Evolutionary conservation across 805 yeast genomes (phyloP).

Genomic region (Yamadazyma sp.): DNA sequence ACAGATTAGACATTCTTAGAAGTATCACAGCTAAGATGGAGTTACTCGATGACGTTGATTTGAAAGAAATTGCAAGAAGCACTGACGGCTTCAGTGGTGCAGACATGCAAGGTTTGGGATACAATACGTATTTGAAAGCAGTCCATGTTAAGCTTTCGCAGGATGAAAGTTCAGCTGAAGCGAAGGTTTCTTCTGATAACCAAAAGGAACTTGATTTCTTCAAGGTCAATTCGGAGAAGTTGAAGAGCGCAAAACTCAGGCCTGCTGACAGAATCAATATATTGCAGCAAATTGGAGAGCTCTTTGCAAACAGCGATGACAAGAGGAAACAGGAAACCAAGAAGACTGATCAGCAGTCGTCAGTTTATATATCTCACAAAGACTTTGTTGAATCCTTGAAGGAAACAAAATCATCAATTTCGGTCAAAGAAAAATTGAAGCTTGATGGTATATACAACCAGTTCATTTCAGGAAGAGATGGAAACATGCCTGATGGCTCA

Average conservation of each 20-base stretch:
- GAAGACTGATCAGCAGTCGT: conserved; percentile 8
- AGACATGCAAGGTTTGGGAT: conserved; percentile 87
- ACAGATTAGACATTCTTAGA: conserved; percentile 69
- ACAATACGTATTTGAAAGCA: conserved; percentile 87
- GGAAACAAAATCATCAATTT: conserved; percentile 90
- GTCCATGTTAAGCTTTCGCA: conserved; percentile 67
- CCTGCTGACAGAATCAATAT: conserved; percentile 43
- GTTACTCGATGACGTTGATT: conserved; percentile 48
- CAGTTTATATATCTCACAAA: conserved; percentile 47
- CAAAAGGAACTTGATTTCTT: conserved; percentile 37
- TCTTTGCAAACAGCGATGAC: conserved; percentile 21
- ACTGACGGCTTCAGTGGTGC: conserved; percentile 91
- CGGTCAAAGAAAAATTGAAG: conserved; percentile 65
- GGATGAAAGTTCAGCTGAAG: conserved; percentile 26
- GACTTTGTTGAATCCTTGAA: conserved; percentile 63
- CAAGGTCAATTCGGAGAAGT: conserved; percentile 36
- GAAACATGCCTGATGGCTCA: conserved; percentile 84
- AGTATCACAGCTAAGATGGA: conserved; percentile 63
- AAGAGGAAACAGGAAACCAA: conserved; percentile 12
- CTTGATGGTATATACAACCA: conserved; percentile 63
- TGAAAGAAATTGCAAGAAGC: conserved; percentile 51
- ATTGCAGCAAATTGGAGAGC: conserved; percentile 43
- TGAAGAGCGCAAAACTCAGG: conserved; percentile 27
- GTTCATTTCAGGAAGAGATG: conserved; percentile 77
- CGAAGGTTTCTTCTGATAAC: conserved; percentile 16